Percentiles rank a stretch among this genome's conserved stretches.
Conservation (phyloP, 495 filamentous ascomycete species). For the Apodospora peruviana region DNA sequence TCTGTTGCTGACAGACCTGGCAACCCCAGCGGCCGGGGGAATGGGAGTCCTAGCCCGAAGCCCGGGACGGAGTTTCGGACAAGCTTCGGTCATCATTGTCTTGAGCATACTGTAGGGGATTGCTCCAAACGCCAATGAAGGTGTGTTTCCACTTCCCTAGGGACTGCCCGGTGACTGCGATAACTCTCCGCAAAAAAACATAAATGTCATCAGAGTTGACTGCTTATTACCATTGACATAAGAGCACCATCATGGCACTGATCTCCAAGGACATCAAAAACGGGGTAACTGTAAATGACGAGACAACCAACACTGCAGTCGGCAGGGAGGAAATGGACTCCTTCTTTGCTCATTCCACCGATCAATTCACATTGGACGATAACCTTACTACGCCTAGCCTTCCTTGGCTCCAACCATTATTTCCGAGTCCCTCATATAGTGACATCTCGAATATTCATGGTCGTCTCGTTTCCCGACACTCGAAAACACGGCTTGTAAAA, state of each 20-base stretch:
- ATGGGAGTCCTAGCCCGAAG: too few relatives aligned
- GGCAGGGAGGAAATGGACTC: background rate
- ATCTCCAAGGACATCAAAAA: too few relatives aligned
- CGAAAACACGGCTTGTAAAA: constrained; percentile 3
- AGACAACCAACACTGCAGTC: background rate
- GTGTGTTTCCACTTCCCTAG: too few relatives aligned
- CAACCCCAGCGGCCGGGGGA: too few relatives aligned
- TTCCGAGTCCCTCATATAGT: background rate
- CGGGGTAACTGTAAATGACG: too few relatives aligned
- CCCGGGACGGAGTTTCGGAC: constrained; percentile 3
- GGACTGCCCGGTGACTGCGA: too few relatives aligned
- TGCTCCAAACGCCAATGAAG: background rate
- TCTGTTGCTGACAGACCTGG: constrained; percentile 13
- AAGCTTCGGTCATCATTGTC: constrained; percentile 6
- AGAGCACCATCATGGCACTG: too few relatives aligned
- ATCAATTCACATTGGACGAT: background rate
- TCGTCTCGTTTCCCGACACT: background rate
- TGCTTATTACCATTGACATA: too few relatives aligned
- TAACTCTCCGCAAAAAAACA: too few relatives aligned
- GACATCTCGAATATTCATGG: background rate
- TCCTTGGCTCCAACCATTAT: too few relatives aligned
- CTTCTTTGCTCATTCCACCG: background rate
- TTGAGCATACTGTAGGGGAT: constrained; percentile 13
- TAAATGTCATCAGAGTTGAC: too few relatives aligned
- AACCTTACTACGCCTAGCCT: background rate